phyloP scores from a whole-genome alignment of 371 early-diverging fungal species.

The Sporodiniella umbellata region DNA sequence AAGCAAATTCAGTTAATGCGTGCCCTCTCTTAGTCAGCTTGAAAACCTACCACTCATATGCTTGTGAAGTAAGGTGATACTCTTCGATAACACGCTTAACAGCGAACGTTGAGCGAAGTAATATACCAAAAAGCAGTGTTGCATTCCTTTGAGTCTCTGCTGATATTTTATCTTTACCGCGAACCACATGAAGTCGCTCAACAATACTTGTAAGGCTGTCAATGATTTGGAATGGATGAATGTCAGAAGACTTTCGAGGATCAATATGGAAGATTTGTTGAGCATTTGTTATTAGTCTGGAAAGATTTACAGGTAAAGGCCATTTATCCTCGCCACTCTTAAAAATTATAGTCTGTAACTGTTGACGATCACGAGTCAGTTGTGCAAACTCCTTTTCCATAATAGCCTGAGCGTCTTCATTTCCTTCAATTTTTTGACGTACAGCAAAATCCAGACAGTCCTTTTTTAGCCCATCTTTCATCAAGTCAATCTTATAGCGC shows the following conservation, averaged over 20 bases:
- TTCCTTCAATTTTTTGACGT: slow-evolving; percentile 63
- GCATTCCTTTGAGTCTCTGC: slow-evolving; percentile 90
- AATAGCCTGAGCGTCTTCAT: slow-evolving; percentile 63
- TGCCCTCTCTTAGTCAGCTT: too few relatives aligned
- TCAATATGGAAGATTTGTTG: slow-evolving; percentile 87
- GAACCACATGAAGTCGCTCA: slow-evolving; percentile 76
- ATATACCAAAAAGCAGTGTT: slow-evolving; percentile 84
- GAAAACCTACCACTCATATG: slow-evolving; percentile 75
- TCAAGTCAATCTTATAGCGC: slow-evolving; percentile 80
- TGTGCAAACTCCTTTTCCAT: slow-evolving; percentile 83
- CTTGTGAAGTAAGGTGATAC: slow-evolving; percentile 80
- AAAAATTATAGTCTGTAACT: slow-evolving; percentile 79
- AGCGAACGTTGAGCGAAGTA: slow-evolving; percentile 82
- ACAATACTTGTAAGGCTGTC: slow-evolving; percentile 70
- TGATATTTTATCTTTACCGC: slow-evolving; percentile 84
- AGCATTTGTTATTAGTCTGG: slow-evolving; percentile 89
- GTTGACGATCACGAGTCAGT: slow-evolving; percentile 70
- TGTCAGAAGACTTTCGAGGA: slow-evolving; percentile 76
- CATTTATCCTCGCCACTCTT: slow-evolving; percentile 70
- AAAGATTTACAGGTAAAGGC: slow-evolving; percentile 92
- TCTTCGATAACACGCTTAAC: slow-evolving; percentile 88
- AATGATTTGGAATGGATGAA: slow-evolving; percentile 84
- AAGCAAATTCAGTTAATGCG: too few relatives aligned
- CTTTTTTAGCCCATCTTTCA: slow-evolving; percentile 59
- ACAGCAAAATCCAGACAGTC: slow-evolving; percentile 65